Percentiles rank a stretch among this genome's conserved stretches.
phyloP scores from a whole-genome alignment of 176 grass and related monocot genomes.

The Poa annua region DNA sequence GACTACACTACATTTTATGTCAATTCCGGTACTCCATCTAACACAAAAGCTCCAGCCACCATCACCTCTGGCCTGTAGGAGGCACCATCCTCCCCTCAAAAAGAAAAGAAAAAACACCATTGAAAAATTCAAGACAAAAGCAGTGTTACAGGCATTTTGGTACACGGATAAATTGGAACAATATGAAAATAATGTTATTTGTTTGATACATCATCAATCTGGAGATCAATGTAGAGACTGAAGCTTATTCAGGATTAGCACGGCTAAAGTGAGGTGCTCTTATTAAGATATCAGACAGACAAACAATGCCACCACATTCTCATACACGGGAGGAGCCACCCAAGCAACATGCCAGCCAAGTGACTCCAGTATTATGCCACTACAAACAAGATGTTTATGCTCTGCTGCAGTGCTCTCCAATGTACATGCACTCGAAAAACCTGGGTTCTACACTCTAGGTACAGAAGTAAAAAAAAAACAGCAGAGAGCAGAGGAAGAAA shows the following conservation, averaged over 20 bases:
- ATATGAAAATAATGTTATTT: not conserved
- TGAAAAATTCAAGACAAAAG: no score
- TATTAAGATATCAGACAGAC: constrained; percentile 24
- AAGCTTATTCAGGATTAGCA: constrained; percentile 18
- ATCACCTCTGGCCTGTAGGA: not conserved
- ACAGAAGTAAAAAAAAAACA: constrained; percentile 40
- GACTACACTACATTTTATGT: not conserved
- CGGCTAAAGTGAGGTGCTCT: constrained; percentile 26
- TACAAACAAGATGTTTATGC: constrained; percentile 46
- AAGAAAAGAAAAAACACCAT: no score
- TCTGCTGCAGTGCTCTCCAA: constrained; percentile 35
- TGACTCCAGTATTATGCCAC: constrained; percentile 34
- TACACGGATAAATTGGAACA: no score
- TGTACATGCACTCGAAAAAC: constrained; percentile 52
- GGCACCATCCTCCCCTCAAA: no score
- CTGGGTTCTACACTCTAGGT: constrained; percentile 33
- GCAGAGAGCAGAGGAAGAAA: not conserved
- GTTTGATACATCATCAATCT: not conserved
- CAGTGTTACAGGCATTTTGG: not conserved
- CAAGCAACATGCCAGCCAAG: constrained; percentile 24
- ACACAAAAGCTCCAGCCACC: not conserved
- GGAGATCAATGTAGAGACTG: not conserved
- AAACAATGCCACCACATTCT: constrained; percentile 2
- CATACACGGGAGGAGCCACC: constrained; percentile 15
- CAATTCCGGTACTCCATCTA: not conserved